Evolutionary conservation across 805 yeast species (phyloP).

Genomic region (Yarrowia divulgata): DNA sequence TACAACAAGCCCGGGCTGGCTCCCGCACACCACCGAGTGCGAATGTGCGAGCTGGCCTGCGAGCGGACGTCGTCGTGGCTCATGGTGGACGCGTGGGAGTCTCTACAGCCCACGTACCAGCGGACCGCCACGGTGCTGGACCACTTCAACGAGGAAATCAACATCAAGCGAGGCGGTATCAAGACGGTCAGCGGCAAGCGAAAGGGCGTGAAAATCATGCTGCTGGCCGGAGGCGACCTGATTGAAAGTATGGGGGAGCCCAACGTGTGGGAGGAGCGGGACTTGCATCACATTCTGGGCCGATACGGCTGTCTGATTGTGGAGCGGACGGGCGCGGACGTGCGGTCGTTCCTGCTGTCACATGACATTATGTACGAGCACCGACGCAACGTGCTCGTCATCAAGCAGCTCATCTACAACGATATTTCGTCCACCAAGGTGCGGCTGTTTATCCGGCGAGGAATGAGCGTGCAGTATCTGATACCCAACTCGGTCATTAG

Average conservation of each 20-base stretch:
- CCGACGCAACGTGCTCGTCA: conserved; percentile 87
- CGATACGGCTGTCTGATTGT: conserved; percentile 95
- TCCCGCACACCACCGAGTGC: conserved; percentile 83
- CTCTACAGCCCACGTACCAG: conserved; percentile 86
- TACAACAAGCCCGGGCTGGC: conserved; percentile 95
- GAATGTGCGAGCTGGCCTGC: conserved; percentile 98
- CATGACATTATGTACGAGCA: conserved; percentile 99
- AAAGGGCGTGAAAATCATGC: conserved; percentile 91
- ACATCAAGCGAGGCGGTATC: conserved; percentile 88
- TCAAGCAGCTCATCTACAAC: conserved; percentile 94
- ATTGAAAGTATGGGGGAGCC: conserved; percentile 99
- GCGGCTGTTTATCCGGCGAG: conserved; percentile 86
- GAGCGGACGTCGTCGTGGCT: conserved; percentile 96
- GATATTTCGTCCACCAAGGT: conserved; percentile 96
- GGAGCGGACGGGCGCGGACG: conserved; percentile 96
- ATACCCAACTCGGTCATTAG: conserved; percentile 94
- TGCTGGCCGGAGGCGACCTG: conserved; percentile 96
- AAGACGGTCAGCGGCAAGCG: conserved; percentile 55
- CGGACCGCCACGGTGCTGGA: conserved; percentile 95
- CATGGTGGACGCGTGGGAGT: conserved; percentile 99
- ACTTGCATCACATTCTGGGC: conserved; percentile 92
- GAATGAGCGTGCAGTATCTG: conserved; percentile 95
- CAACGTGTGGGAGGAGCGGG: conserved; percentile 97
- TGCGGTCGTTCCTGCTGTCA: conserved; percentile 84
- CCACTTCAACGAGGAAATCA: conserved; percentile 94